Evolutionary conservation across 2,329 filamentous ascomycete species (phyloP).

Genomic region (Pseudogymnoascus verrucosus): DNA sequence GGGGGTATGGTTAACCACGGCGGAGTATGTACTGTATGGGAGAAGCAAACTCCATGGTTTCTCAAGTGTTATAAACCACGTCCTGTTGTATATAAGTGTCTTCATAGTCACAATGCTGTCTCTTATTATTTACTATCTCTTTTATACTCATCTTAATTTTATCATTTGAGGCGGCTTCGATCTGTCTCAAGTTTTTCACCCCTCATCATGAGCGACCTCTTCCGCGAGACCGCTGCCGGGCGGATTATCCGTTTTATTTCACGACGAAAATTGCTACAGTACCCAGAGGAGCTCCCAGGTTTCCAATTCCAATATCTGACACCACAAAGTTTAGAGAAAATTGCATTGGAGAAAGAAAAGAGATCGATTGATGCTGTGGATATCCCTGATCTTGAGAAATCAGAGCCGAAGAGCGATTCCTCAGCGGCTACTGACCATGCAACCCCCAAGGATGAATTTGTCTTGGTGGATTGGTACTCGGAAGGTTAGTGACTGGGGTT

Average conservation of each 20-base stretch:
- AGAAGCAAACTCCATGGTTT: neutral
- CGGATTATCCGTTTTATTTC: conserved; percentile 34
- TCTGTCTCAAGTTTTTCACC: neutral
- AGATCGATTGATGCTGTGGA: conserved; percentile 26
- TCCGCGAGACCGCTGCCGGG: conserved; percentile 37
- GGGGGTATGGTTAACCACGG: neutral
- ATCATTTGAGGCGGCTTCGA: neutral
- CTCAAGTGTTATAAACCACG: neutral
- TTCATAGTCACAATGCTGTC: neutral
- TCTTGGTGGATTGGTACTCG: conserved; percentile 12
- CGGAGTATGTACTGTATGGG: neutral
- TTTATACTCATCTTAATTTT: neutral
- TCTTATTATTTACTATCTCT: neutral
- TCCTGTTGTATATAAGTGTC: neutral
- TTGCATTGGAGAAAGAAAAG: conserved; percentile 34
- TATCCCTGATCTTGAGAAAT: conserved; percentile 17
- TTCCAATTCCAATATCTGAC: conserved; percentile 41
- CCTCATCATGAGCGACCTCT: conserved; percentile 28
- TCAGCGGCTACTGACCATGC: neutral
- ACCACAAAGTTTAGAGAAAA: conserved; percentile 40
- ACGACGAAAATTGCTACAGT: conserved; percentile 31
- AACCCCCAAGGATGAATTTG: conserved; percentile 31
- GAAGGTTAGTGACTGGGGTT: conserved; percentile 5
- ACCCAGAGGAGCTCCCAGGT: conserved; percentile 39
- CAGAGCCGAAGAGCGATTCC: neutral